Evolutionary conservation across 345 rosid genomes (phyloP).

Genomic region (Hypericum androsaemum): DNA sequence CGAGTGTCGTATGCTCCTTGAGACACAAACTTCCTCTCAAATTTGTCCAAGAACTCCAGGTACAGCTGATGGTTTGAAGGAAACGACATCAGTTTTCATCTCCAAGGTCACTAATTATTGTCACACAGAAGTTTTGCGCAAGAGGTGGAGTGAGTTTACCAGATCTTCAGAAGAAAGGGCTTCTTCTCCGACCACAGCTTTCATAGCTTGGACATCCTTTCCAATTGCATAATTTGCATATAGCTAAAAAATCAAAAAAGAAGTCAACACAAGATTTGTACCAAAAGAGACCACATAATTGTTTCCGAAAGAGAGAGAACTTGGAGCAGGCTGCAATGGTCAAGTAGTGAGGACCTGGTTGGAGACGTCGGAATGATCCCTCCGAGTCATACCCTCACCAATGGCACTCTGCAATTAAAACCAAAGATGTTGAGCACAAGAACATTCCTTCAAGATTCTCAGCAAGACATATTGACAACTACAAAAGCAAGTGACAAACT

Average conservation of each 20-base stretch:
- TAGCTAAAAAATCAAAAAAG: constrained; percentile 34
- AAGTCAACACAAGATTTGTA: no score
- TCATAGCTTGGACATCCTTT: constrained; percentile 97
- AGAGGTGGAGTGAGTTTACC: constrained; percentile 31
- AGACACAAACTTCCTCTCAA: constrained; percentile 81
- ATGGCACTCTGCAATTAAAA: constrained; percentile 74
- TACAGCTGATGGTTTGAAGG: constrained; percentile 53
- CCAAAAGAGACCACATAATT: no score
- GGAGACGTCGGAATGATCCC: constrained; percentile 88
- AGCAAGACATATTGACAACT: constrained; percentile 3
- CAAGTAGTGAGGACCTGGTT: constrained; percentile 47
- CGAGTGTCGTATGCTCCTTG: constrained; percentile 98
- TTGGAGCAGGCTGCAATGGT: no score
- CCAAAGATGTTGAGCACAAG: background rate
- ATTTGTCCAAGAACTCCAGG: constrained; percentile 85
- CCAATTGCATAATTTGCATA: constrained; percentile 97
- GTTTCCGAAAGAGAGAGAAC: no score
- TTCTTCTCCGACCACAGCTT: constrained; percentile 99
- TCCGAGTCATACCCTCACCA: constrained; percentile 96
- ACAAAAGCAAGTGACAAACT: constrained; percentile 1
- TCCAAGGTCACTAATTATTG: background rate
- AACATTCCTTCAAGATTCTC: background rate
- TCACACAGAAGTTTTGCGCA: background rate
- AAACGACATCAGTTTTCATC: constrained; percentile 11
- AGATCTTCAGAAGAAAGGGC: constrained; percentile 95